Conservation (phyloP, 495 filamentous ascomycete species). For the Trichoderma gamsii region DNA sequence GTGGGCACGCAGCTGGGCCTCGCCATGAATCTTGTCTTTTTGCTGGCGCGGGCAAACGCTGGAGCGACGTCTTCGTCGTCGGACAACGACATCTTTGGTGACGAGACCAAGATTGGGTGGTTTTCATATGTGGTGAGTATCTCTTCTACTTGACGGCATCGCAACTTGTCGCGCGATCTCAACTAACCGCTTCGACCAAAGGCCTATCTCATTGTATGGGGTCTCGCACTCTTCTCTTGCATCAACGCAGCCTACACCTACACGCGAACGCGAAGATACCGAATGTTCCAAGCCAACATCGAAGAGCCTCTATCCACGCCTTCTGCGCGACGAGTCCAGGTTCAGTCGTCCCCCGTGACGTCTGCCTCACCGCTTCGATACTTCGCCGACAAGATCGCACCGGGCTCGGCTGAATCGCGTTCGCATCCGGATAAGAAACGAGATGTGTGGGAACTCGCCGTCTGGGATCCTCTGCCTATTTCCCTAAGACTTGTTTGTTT, state of each 20-base stretch:
- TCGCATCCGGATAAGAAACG: conserved; percentile 76
- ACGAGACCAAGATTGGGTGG: conserved; percentile 56
- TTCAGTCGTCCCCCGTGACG: conserved; percentile 76
- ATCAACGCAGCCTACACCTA: conserved; percentile 81
- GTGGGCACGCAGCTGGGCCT: conserved; percentile 71
- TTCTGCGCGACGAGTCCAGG: conserved; percentile 81
- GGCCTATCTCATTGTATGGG: conserved; percentile 62
- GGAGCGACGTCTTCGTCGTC: conserved; percentile 35
- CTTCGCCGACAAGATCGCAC: conserved; percentile 57
- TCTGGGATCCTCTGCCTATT: conserved; percentile 89
- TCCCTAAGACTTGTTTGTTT: conserved; percentile 78
- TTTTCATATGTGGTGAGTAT: conserved; percentile 71
- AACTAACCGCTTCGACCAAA: conserved; percentile 37
- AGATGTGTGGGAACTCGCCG: conserved; percentile 90
- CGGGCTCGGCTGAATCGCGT: conserved; percentile 60
- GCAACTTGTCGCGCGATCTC: conserved; percentile 1
- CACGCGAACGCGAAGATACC: conserved; percentile 74
- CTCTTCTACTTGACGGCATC: not conserved
- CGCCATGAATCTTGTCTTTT: conserved; percentile 66
- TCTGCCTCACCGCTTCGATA: conserved; percentile 69
- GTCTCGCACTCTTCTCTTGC: conserved; percentile 57
- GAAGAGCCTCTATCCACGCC: conserved; percentile 70
- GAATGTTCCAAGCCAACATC: conserved; percentile 81
- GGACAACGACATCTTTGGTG: conserved; percentile 80
- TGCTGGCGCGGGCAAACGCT: conserved; percentile 75